Base-by-base conservation (phyloP, 2,329 filamentous ascomycete species). In the Phaeosphaeria sp. region DNA sequence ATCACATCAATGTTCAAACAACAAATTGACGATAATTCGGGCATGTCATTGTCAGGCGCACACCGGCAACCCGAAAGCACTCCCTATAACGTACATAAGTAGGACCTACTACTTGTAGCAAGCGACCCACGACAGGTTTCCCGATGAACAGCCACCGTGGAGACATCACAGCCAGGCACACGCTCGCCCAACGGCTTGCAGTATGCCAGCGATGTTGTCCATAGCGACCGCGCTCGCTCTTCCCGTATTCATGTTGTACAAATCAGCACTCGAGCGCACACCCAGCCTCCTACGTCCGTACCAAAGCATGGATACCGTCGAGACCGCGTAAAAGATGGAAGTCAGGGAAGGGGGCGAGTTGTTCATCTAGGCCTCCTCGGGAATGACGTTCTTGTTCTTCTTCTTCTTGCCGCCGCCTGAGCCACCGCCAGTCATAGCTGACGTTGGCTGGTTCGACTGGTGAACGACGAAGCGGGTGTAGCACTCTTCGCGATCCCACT, bases 401-500 rank as follows among this genome's bases (percentile, higher is more conserved):
- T 77, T 77, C 69, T 71, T 71, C 66, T 73, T 74, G 60, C 69
- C 68, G 46, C 68, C 67, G 22, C 70, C 69, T 47, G 51, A 17
- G 27, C 67, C 57, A 8, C 85, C 84, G 60, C 87, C 87, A 39
- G 55, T 46, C 49, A 68, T 68, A 45, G 59, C 49, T 6, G 65
- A 67, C 13, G 66, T 67, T 40, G 67, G 66, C 68, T 90, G 85
- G 79, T 88, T 89, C 78, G 89, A 89, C 76, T 94, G 91, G 80
- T 95, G 93, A 63, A 97, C 93, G 71, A 96, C 83, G 73, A 98
- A 86, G 64, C 88, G 87, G 53, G 91, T 94, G 89, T 92, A 97
- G 75, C 88, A 92, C 80, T 96, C 92, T 69, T 96, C 91, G 77
- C 90, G 91, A 80, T 97, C 91, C 93, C 93, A 97, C 84, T 97